phyloP scores from a whole-genome alignment of 768 basidiomycete genomes.

The Mycena chlorophos region DNA sequence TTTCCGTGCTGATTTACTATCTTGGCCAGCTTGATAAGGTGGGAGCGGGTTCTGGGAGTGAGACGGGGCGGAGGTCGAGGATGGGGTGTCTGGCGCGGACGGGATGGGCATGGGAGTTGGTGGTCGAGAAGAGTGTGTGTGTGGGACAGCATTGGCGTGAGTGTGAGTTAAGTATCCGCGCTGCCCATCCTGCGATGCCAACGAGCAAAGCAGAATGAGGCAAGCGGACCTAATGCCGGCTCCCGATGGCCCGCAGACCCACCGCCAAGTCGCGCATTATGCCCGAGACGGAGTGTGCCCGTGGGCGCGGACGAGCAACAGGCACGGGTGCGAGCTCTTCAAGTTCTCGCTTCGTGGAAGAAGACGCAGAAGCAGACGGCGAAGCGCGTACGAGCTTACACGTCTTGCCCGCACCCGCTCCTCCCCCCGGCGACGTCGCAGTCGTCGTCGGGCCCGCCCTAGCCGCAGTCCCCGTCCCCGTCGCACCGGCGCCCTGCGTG shows the following conservation, averaged over 20 bases:
- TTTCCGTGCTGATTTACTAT: no score
- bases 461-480: slow-evolving; percentile 4
- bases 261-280: slow-evolving; percentile 35
- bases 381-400: slow-evolving; percentile 15
- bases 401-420: slow-evolving; percentile 6
- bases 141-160: no score
- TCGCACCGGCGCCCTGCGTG: slow-evolving; percentile 11
- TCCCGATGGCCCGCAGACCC: neutral
- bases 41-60: no score
- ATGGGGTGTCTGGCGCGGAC: no score
- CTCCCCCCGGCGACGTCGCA: neutral
- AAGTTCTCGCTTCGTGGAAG: slow-evolving; percentile 9
- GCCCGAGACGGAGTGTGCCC: slow-evolving; percentile 34
- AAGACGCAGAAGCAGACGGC: neutral
- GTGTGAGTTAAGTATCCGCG: no score
- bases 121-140: no score
- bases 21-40: no score
- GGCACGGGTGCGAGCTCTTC: neutral
- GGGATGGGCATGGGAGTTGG: no score
- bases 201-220: no score
- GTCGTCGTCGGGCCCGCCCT: slow-evolving; percentile 15
- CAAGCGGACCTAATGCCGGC: neutral
- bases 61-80: no score
- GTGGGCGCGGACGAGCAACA: slow-evolving; percentile 1
- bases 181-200: no score